A percentile compares a stretch with the other conserved stretches of the same genome.
These are phyloP conservation scores for Linanthus parryae DNA, from an alignment of 148 eudicot genomes.

Conservation along the genomic window DNA sequence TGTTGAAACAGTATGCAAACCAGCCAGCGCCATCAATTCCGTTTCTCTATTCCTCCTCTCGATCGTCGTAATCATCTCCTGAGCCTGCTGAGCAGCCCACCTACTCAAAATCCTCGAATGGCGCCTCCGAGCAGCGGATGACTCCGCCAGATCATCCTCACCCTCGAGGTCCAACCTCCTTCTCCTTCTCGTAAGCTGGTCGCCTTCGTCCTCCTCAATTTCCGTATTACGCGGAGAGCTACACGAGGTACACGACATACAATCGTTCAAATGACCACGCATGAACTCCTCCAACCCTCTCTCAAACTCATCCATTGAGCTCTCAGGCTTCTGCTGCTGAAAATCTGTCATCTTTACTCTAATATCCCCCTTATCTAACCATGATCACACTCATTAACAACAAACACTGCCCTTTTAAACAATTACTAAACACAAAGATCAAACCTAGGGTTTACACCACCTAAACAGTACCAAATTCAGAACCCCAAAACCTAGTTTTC, in stretches of 20 bases:
- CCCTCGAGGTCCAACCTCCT: constrained; percentile 83
- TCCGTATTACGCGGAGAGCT: constrained; percentile 60
- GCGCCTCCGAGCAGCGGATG: constrained; percentile 90
- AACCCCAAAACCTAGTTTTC: too few relatives aligned
- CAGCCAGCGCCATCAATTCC: constrained; percentile 91
- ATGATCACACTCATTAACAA: constrained; percentile 10
- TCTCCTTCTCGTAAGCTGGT: constrained; percentile 75
- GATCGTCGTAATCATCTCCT: constrained; percentile 88
- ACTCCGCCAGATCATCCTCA: constrained; percentile 86
- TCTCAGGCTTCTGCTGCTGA: constrained; percentile 64
- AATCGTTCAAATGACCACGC: constrained; percentile 73
- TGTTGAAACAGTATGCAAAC: constrained; percentile 86
- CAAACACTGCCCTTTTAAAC: neutral
- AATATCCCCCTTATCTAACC: constrained; percentile 5
- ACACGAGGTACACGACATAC: constrained; percentile 76
- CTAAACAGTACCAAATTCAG: too few relatives aligned
- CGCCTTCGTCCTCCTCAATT: constrained; percentile 73
- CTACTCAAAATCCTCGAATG: constrained; percentile 75
- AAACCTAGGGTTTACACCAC: too few relatives aligned
- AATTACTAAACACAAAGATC: constrained; percentile 4
- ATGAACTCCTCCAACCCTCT: constrained; percentile 68
- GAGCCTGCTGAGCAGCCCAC: constrained; percentile 92
- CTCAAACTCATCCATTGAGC: constrained; percentile 56
- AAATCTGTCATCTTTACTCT: constrained; percentile 52
- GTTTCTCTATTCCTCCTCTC: constrained; percentile 87